phyloP scores from a whole-genome alignment of 257 asterid genomes.

The Jasminum sambac region DNA sequence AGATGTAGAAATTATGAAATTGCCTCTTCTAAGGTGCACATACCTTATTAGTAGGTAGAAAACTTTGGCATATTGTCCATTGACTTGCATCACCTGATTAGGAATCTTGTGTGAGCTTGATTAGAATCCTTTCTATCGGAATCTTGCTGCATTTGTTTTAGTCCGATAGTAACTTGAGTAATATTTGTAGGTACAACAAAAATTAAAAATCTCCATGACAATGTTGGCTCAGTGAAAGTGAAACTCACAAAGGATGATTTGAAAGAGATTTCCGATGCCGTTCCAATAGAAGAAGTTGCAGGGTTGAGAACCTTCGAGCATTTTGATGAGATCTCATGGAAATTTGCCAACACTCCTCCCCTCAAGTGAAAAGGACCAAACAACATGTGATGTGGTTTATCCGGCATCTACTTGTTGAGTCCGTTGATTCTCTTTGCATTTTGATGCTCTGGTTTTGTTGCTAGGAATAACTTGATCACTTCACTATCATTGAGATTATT shows the following conservation, averaged over 20 bases:
- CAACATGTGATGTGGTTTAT: neutral
- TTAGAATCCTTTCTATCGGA: neutral
- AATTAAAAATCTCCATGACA: constrained; percentile 52
- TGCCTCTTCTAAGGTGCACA: neutral
- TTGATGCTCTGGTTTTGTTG: no score
- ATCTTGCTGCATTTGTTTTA: neutral
- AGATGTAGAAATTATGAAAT: neutral
- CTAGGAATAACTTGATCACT: no score
- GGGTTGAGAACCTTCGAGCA: constrained; percentile 37
- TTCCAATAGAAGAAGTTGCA: constrained; percentile 46
- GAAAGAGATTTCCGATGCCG: constrained; percentile 48
- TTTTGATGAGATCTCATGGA: constrained; percentile 33
- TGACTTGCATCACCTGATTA: neutral
- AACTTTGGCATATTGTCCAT: neutral
- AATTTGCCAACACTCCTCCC: constrained; percentile 50
- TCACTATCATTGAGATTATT: no score
- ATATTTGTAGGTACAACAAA: constrained; percentile 56
- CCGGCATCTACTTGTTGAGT: neutral
- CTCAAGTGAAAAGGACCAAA: constrained; percentile 19
- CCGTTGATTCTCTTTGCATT: neutral
- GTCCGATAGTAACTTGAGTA: neutral
- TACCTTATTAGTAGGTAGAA: neutral
- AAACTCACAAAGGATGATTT: constrained; percentile 47
- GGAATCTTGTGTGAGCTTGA: neutral
- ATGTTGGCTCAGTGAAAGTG: constrained; percentile 48